Conservation (phyloP, 31 red algal genomes). For the Asparagopsis taxiformis region DNA sequence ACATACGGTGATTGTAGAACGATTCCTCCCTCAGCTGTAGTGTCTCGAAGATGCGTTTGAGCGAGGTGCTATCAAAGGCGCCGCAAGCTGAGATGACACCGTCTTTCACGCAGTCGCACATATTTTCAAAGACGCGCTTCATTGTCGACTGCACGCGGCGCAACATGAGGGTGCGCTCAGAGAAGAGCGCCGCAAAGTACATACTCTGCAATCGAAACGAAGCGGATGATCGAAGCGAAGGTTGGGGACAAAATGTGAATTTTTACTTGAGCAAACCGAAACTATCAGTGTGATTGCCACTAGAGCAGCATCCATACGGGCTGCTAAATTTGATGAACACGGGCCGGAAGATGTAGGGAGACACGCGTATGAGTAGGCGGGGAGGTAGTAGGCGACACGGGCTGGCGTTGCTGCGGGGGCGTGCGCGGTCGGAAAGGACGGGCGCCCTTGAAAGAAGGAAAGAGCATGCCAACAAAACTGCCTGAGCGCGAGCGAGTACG, state of each 20-base stretch:
- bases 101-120: conserved; percentile 13
- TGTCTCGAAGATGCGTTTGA: neutral
- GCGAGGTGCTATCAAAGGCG: conserved; percentile 9
- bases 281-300: too few species aligned
- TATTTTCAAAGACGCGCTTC: conserved; percentile 6
- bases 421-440: conserved; percentile 42
- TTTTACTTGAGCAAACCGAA: too few species aligned
- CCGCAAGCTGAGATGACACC: conserved; percentile 22
- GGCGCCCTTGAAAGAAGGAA: conserved; percentile 25
- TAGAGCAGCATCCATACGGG: too few species aligned
- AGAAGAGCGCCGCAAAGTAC: too few species aligned
- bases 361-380: too few species aligned
- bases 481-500: conserved; percentile 26
- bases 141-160: neutral
- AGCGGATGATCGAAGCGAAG: too few species aligned
- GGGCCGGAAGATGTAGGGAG: too few species aligned
- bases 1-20: conserved; percentile 4
- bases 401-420: too few species aligned
- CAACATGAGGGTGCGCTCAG: neutral
- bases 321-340: too few species aligned
- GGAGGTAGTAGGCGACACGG: too few species aligned
- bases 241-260: too few species aligned
- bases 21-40: neutral
- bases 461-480: conserved; percentile 25
- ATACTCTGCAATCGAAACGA: too few species aligned